phyloP scores from a whole-genome alignment of 371 early-diverging fungal genomes.

The Nematocida parisii region DNA sequence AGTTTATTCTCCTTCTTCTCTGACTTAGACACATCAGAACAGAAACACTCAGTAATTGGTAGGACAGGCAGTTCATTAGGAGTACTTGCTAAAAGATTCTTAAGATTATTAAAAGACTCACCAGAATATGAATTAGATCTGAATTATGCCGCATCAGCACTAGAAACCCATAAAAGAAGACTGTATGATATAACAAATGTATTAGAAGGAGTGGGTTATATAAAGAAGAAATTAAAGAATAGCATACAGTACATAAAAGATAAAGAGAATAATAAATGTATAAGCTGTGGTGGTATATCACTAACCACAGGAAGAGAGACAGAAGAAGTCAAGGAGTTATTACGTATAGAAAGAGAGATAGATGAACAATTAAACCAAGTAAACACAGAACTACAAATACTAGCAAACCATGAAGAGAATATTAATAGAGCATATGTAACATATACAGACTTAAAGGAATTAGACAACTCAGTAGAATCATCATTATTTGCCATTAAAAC shows the following conservation, averaged over 20 bases:
- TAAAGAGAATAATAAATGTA: conserved; percentile 21
- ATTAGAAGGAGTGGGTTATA: conserved; percentile 75
- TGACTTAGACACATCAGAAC: conserved; percentile 49
- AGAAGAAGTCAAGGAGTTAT: conserved; percentile 3
- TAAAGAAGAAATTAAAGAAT: conserved; percentile 77
- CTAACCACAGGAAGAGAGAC: conserved; percentile 20
- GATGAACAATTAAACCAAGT: conserved; percentile 57
- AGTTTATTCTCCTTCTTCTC: conserved; percentile 56
- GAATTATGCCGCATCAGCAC: conserved; percentile 73
- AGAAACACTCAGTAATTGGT: conserved; percentile 36
- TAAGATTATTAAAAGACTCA: conserved; percentile 73
- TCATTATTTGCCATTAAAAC: conserved; percentile 70
- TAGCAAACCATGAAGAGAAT: conserved; percentile 62
- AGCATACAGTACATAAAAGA: conserved; percentile 75
- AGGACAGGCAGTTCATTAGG: conserved; percentile 73
- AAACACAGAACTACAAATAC: conserved; percentile 59
- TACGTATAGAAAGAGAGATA: conserved; percentile 56
- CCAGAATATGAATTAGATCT: conserved; percentile 74
- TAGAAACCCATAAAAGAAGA: conserved; percentile 77
- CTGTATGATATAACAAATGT: conserved; percentile 83
- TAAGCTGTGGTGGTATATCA: conserved; percentile 9
- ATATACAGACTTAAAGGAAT: conserved; percentile 63
- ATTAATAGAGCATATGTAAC: conserved; percentile 68
- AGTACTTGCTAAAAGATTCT: conserved; percentile 75
- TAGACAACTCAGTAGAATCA: conserved; percentile 58